A percentile compares a stretch with the other conserved stretches of the same genome.
Conservation (phyloP, 2,329 filamentous ascomycete species). For the Cytospora chrysosperma region DNA sequence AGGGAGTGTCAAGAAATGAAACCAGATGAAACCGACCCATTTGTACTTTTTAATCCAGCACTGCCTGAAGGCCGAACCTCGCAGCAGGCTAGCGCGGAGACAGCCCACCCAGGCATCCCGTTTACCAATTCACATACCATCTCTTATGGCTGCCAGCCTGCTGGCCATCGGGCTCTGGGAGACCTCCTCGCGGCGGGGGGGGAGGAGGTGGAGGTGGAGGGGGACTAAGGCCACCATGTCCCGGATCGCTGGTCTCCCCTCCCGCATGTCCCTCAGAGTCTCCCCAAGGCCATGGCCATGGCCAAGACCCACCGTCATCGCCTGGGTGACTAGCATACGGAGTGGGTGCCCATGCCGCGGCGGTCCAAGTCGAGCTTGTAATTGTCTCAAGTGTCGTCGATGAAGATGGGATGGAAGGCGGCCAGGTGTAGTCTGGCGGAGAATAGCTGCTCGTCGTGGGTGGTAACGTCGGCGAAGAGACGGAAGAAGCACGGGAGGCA, state of each 20-base stretch:
- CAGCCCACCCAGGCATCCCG: background rate
- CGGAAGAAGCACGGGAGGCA: background rate
- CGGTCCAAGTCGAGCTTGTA: constrained; percentile 3
- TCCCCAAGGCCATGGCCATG: background rate
- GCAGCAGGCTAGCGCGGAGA: background rate
- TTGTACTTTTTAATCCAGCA: background rate
- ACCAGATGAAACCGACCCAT: constrained; percentile 1
- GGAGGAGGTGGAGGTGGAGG: background rate
- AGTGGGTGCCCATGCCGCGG: constrained; percentile 6
- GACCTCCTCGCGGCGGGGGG: background rate
- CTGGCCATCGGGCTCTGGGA: background rate
- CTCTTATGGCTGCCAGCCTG: constrained; percentile 1
- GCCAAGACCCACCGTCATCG: background rate
- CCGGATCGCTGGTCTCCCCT: background rate
- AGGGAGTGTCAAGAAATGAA: constrained; percentile 22
- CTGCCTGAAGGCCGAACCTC: background rate
- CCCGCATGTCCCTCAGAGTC: background rate
- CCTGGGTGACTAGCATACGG: constrained; percentile 10
- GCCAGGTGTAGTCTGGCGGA: constrained; percentile 2
- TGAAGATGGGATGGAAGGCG: constrained; percentile 2
- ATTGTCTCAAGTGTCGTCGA: constrained; percentile 16
- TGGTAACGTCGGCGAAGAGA: background rate
- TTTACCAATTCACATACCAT: constrained; percentile 13
- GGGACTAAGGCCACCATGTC: background rate
- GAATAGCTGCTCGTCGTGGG: background rate